Base-by-base conservation (phyloP, 2,329 filamentous ascomycete genomes). In the Falciphora oryzae region DNA sequence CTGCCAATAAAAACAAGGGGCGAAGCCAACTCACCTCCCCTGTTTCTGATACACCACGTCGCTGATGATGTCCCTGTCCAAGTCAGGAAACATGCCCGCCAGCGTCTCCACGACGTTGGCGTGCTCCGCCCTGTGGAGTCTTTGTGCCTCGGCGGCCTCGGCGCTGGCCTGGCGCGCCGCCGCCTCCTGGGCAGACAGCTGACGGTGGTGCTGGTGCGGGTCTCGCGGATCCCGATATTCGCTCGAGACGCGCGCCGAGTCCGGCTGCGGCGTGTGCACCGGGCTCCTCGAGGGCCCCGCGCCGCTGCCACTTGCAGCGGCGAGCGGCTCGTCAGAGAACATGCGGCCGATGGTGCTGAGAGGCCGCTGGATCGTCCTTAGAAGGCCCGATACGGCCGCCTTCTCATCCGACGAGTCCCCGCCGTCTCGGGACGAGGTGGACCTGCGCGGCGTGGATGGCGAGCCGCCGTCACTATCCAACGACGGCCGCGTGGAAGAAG, bases 21-120 rank as follows among this genome's bases (percentile, higher is more conserved):
- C 7, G 3, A 28, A n/a, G 2, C 25, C 86, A 78, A 85, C 90
- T 79, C 76, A 94, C 92, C 92, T 87, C 74, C 95, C 96, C 77
- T 97, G 89, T 78, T 99, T 97, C 79, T 96, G 87, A 75, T 94
- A 88, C 31, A 99, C 95, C 57, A 99, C 95, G 78, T 99, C 95
- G 71, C 93, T 93, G 73, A 99, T 98, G 53, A 99, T 85, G 61
- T 99, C 96, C 71, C 88, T 87, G 75, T 99, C 95, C 62, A 99
- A 80, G 73, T 96, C 93, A 0, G 95, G 95, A 75, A 99, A 99
- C 95, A 99, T 99, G 70, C 92, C 90, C 61, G 92, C 89, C 65
- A 99, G 79, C 50, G 95, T 98, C 77, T 98, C 95, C 3, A 98
- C 94, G 10, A 99, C 88, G 70, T 93, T 94, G 64, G 86, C 83